A percentile compares a stretch with the other conserved stretches of the same genome.
These are phyloP conservation scores for Dactylella cylindrospora DNA, from an alignment of 2,329 filamentous ascomycete genomes.

Conservation along the genomic window DNA sequence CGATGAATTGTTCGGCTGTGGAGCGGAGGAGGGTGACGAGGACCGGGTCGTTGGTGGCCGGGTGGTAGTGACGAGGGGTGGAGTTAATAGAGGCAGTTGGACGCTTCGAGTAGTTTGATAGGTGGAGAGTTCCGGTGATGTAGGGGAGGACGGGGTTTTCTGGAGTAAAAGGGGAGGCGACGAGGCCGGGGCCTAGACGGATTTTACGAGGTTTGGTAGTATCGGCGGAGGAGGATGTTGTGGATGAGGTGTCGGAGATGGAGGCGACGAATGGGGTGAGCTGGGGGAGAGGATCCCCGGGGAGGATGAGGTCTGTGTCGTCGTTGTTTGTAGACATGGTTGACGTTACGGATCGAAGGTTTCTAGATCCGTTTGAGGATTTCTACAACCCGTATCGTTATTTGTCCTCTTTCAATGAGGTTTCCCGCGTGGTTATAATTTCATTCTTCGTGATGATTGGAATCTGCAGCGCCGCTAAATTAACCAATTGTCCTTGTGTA, in stretches of 20 bases:
- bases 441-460: slow-evolving; percentile 9
- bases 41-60: slow-evolving; percentile 28
- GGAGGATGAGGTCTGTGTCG: slow-evolving; percentile 21
- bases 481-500: slow-evolving; percentile 3
- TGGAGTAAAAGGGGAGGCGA: slow-evolving; percentile 33
- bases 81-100: slow-evolving; percentile 29
- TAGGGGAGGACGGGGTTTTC: slow-evolving; percentile 37
- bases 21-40: slow-evolving; percentile 41
- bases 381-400: too few species aligned
- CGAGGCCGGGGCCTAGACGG: slow-evolving; percentile 28
- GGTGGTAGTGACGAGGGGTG: slow-evolving; percentile 38
- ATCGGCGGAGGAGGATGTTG: too few species aligned
- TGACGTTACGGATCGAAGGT: not conserved
- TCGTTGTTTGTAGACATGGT: slow-evolving; percentile 9
- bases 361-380: too few species aligned
- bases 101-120: slow-evolving; percentile 10
- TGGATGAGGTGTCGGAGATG: not conserved
- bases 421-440: slow-evolving; percentile 20
- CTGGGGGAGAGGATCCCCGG: slow-evolving; percentile 36
- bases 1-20: slow-evolving; percentile 34
- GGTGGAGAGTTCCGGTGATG: slow-evolving; percentile 24
- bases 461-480: too few species aligned
- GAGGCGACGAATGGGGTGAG: slow-evolving; percentile 25
- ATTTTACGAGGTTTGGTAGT: slow-evolving; percentile 28
- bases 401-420: slow-evolving; percentile 1